A percentile compares a stretch with the other conserved stretches of the same genome.
phyloP scores from a whole-genome alignment of 2,329 filamentous ascomycete genomes.

The Sarocladiaceae sp. region DNA sequence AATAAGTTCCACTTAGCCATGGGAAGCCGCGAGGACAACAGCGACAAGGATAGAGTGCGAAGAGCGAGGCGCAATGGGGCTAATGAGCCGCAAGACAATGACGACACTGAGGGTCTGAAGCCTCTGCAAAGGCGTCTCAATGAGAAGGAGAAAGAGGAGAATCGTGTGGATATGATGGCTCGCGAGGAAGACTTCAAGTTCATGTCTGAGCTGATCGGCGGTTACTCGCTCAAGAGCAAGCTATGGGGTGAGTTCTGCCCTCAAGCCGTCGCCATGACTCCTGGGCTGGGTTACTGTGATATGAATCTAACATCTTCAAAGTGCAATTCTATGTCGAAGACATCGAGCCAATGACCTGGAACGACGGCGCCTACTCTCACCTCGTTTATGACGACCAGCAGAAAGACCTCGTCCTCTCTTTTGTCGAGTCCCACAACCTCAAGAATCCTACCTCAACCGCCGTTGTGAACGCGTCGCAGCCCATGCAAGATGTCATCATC shows the following conservation, averaged over 20 bases:
- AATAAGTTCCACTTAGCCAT: conserved; percentile 32
- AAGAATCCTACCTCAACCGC: conserved; percentile 12
- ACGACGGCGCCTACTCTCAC: conserved; percentile 37
- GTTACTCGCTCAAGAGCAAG: conserved; percentile 41
- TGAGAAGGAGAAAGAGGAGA: conserved; percentile 28
- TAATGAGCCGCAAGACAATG: conserved; percentile 1
- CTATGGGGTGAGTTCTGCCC: conserved; percentile 32
- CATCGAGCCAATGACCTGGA: conserved; percentile 36
- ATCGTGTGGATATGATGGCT: conserved; percentile 32
- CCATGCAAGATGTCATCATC: conserved; percentile 33
- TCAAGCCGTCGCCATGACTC: too few relatives aligned
- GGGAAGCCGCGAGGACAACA: conserved; percentile 28
- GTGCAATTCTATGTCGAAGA: conserved; percentile 34
- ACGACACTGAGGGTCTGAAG: conserved; percentile 12
- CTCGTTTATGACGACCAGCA: conserved; percentile 41
- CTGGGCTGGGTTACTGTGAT: too few relatives aligned
- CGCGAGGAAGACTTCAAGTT: conserved; percentile 32
- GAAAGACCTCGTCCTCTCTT: conserved; percentile 40
- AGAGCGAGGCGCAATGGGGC: conserved; percentile 10
- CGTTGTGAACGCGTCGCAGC: conserved; percentile 9
- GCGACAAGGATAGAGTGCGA: conserved; percentile 16
- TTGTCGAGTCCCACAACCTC: conserved; percentile 36
- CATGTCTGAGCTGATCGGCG: conserved; percentile 28
- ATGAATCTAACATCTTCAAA: conserved; percentile 5
- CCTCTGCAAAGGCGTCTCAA: conserved; percentile 19